phyloP scores from a whole-genome alignment of 2,329 filamentous ascomycete genomes.

The Decorospora gaudefroyi region DNA sequence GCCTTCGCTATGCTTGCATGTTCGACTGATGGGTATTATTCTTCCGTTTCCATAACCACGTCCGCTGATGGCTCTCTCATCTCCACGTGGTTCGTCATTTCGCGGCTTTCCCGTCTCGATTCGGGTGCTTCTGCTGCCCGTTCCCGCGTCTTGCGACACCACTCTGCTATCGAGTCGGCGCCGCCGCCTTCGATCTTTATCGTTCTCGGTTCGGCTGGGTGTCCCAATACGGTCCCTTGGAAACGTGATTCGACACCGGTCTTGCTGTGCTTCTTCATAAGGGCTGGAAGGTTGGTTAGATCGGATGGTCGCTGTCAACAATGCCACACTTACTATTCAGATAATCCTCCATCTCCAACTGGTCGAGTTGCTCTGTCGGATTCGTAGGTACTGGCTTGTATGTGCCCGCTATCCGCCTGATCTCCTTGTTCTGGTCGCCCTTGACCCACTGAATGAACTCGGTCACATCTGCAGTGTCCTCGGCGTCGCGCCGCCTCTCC shows the following conservation, averaged over 20 bases:
- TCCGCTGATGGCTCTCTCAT: conserved; percentile 29
- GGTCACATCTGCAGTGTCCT: conserved; percentile 77
- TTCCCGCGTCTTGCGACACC: conserved; percentile 53
- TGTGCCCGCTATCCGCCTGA: conserved; percentile 78
- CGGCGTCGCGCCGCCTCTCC: conserved; percentile 57
- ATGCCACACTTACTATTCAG: conserved; percentile 48
- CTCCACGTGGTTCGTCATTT: conserved; percentile 21
- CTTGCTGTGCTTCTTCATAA: conserved; percentile 93
- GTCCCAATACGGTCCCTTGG: conserved; percentile 80
- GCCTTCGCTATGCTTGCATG: conserved; percentile 44
- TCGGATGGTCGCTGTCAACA: too few species aligned
- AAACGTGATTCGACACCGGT: conserved; percentile 85
- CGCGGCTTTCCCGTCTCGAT: conserved; percentile 28
- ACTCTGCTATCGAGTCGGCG: conserved; percentile 68
- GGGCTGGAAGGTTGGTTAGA: conserved; percentile 54
- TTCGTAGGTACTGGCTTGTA: conserved; percentile 47
- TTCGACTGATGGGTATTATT: conserved; percentile 21
- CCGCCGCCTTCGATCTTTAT: conserved; percentile 79
- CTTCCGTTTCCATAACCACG: conserved; percentile 34
- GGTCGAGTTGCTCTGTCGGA: conserved; percentile 55
- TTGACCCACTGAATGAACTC: conserved; percentile 79
- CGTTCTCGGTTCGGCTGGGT: conserved; percentile 69
- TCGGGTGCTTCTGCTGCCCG: conserved; percentile 33
- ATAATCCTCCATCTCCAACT: conserved; percentile 54
- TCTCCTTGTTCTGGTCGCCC: conserved; percentile 75